These are phyloP conservation scores for Bothriochloa decipiens DNA, from an alignment of 176 grass and related monocot species.

Conservation along the genomic window DNA sequence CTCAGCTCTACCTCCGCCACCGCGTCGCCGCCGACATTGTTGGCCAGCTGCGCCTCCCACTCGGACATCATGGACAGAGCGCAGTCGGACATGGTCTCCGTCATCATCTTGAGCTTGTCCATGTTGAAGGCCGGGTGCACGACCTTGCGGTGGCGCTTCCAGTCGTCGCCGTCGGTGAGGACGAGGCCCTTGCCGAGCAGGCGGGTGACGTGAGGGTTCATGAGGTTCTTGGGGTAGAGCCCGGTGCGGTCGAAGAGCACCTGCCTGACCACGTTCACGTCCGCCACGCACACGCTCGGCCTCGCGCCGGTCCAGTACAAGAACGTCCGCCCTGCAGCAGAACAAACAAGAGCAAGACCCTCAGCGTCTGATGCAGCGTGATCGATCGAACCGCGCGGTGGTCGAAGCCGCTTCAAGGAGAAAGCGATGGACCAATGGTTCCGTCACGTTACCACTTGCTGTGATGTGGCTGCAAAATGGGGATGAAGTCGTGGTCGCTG, in stretches of 20 bases:
- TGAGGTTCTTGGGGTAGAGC: conserved; percentile 40
- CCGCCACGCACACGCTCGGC: conserved; percentile 39
- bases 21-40: neutral
- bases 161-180: neutral
- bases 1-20: conserved; percentile 49
- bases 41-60: conserved; percentile 40
- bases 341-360: no score
- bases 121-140: neutral
- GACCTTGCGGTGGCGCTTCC: neutral
- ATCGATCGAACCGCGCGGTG: no score
- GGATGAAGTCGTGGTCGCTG: conserved; percentile 41
- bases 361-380: no score
- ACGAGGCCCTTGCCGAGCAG: neutral
- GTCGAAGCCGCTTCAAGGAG: no score
- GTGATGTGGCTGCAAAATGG: conserved; percentile 39
- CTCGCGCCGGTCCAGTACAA: conserved; percentile 53
- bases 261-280: conserved; percentile 42
- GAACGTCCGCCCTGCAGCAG: conserved; percentile 41
- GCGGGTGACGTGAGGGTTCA: neutral
- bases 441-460: neutral
- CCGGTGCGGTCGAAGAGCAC: conserved; percentile 39
- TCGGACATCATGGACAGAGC: conserved; percentile 48
- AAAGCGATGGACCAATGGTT: no score
- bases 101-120: neutral
- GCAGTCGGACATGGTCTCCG: conserved; percentile 31